These are phyloP conservation scores for Metschnikowia lochheadii DNA, from an alignment of 805 yeast genomes.

Conservation along the genomic window DNA sequence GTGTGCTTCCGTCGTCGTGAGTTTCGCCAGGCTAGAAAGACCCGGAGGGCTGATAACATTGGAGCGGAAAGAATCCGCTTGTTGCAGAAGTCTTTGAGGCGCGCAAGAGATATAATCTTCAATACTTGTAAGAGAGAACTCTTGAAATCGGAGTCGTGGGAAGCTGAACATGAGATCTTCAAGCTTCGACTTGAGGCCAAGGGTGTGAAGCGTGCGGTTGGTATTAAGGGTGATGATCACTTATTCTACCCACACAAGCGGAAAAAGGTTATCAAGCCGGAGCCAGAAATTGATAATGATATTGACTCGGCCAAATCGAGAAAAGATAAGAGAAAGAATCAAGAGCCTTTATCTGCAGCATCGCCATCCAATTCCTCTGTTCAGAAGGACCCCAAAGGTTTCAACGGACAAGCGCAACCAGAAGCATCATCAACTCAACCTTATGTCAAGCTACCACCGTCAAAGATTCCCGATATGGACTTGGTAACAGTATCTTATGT, in stretches of 20 bases:
- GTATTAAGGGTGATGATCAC: constrained; percentile 80
- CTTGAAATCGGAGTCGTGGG: constrained; percentile 55
- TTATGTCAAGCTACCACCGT: constrained; percentile 81
- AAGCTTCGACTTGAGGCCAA: constrained; percentile 70
- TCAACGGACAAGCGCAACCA: constrained; percentile 14
- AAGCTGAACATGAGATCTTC: constrained; percentile 64
- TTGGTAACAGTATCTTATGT: constrained; percentile 77
- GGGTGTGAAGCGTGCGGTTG: constrained; percentile 66
- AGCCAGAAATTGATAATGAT: constrained; percentile 36
- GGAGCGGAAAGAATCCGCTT: constrained; percentile 78
- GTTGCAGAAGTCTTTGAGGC: constrained; percentile 70
- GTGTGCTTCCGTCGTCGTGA: constrained; percentile 94
- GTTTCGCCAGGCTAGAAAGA: constrained; percentile 90
- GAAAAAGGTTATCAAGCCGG: constrained; percentile 43
- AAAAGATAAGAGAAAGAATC: constrained; percentile 15
- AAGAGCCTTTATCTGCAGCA: constrained; percentile 11
- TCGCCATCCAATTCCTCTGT: constrained; percentile 5
- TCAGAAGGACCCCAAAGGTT: constrained; percentile 14
- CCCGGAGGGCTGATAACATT: constrained; percentile 89
- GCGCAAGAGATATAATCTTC: constrained; percentile 66
- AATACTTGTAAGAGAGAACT: constrained; percentile 73
- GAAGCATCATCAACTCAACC: constrained; percentile 52
- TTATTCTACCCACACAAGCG: constrained; percentile 74
- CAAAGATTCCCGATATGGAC: constrained; percentile 91
- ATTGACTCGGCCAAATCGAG: constrained; percentile 10